Percentiles rank a stretch among this genome's conserved stretches.
Evolutionary conservation across 345 rosid genomes (phyloP).

Genomic region (Conringia planisiliqua): DNA sequence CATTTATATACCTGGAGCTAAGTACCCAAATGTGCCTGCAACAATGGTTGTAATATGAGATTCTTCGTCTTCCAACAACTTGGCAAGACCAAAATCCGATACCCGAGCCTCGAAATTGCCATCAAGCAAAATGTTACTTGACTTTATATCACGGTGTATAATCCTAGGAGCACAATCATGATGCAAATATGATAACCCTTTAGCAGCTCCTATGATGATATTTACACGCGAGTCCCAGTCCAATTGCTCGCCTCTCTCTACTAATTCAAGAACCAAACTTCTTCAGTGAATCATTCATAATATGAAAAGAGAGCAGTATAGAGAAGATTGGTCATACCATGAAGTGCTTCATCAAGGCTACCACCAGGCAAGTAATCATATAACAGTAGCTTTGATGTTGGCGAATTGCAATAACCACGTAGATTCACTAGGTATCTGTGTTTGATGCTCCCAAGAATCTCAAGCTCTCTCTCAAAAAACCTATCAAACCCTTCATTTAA

Average conservation of each 20-base stretch:
- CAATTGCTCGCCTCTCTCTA: slow-evolving; percentile 83
- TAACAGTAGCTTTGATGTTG: slow-evolving; percentile 78
- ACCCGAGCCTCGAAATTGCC: slow-evolving; percentile 96
- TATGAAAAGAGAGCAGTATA: background rate
- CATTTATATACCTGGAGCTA: slow-evolving; percentile 89
- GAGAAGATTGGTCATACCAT: slow-evolving; percentile 47
- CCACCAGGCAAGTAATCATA: slow-evolving; percentile 94
- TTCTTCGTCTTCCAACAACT: slow-evolving; percentile 88
- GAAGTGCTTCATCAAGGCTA: slow-evolving; percentile 97
- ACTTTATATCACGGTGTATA: slow-evolving; percentile 95
- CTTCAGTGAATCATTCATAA: slow-evolving; percentile 14
- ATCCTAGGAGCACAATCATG: slow-evolving; percentile 98
- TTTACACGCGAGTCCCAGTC: slow-evolving; percentile 96
- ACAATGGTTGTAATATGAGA: slow-evolving; percentile 97
- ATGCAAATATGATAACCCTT: slow-evolving; percentile 92
- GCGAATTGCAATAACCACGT: slow-evolving; percentile 96
- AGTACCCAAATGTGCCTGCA: slow-evolving; percentile 97
- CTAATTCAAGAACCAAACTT: slow-evolving; percentile 20
- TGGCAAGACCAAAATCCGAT: slow-evolving; percentile 97
- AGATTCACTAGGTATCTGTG: slow-evolving; percentile 90
- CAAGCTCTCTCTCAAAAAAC: slow-evolving; percentile 94
- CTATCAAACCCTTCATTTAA: slow-evolving; percentile 92
- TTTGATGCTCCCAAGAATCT: slow-evolving; percentile 96
- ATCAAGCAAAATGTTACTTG: slow-evolving; percentile 95
- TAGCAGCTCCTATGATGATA: slow-evolving; percentile 91